Conservation (phyloP, 2,329 filamentous ascomycete genomes). For the Pseudogymnoascus sp. region DNA sequence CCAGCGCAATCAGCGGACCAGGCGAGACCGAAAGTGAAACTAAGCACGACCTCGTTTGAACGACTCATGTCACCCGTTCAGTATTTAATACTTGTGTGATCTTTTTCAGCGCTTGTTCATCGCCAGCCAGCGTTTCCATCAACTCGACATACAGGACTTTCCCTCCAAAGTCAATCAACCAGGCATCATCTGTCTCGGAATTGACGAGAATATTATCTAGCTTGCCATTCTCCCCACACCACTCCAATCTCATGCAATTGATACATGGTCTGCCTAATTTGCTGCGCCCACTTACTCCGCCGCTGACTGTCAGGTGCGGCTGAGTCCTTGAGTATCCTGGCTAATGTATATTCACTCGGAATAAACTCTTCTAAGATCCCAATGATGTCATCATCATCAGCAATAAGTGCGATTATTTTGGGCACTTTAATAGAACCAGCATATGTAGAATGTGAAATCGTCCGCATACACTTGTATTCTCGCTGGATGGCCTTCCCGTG, state of each 20-base stretch:
- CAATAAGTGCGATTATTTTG: constrained; percentile 14
- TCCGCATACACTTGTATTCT: constrained; percentile 15
- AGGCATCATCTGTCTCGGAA: constrained; percentile 16
- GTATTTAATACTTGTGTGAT: constrained; percentile 14
- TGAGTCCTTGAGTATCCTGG: not conserved
- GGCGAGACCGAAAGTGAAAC: too few species aligned
- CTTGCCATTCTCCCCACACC: constrained; percentile 25
- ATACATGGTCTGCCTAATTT: constrained; percentile 16
- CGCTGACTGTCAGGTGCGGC: constrained; percentile 9
- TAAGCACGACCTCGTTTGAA: not conserved
- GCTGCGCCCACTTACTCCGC: constrained; percentile 17
- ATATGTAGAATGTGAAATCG: constrained; percentile 14
- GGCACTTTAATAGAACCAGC: constrained; percentile 13
- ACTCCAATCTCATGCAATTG: constrained; percentile 19
- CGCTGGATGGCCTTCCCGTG: constrained; percentile 13
- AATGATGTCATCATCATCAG: constrained; percentile 14
- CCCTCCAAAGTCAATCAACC: constrained; percentile 23
- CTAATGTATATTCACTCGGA: constrained; percentile 8
- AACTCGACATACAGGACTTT: constrained; percentile 18
- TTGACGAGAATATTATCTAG: constrained; percentile 22
- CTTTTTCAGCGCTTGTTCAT: constrained; percentile 16
- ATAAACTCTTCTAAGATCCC: constrained; percentile 19
- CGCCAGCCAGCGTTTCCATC: constrained; percentile 17
- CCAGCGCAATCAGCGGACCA: too few species aligned
- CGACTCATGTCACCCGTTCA: not conserved